Conservation (phyloP, 2,329 filamentous ascomycete species). For the Aspergillus pseudonomiae region DNA sequence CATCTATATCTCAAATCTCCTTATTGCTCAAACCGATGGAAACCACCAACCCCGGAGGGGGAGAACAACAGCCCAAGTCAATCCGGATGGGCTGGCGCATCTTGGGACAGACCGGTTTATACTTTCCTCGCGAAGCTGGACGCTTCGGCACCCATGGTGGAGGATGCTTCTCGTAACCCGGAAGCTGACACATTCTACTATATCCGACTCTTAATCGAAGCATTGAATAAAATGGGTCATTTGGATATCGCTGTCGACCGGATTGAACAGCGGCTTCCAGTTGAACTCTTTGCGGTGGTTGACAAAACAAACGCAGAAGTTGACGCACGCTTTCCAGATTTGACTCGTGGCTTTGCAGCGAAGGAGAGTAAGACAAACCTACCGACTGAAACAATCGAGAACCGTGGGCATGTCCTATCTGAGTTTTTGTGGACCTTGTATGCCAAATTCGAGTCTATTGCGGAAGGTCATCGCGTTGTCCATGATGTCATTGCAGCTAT, state of each 20-base stretch:
- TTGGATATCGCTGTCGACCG: constrained; percentile 85
- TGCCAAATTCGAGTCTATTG: constrained; percentile 95
- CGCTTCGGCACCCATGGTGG: constrained; percentile 62
- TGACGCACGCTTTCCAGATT: constrained; percentile 87
- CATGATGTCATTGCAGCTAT: constrained; percentile 91
- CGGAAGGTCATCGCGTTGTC: constrained; percentile 89
- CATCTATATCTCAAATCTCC: constrained; percentile 97
- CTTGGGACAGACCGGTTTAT: constrained; percentile 59
- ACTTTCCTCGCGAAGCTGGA: constrained; percentile 62
- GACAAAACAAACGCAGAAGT: constrained; percentile 95
- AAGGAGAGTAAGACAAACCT: constrained; percentile 58
- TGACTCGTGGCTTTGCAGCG: constrained; percentile 57
- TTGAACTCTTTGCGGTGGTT: constrained; percentile 90
- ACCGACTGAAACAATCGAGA: constrained; percentile 70
- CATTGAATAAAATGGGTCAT: constrained; percentile 84
- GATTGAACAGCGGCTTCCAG: constrained; percentile 88
- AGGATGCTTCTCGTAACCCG: constrained; percentile 90
- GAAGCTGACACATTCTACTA: constrained; percentile 96
- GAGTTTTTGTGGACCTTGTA: constrained; percentile 91
- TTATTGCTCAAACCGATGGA: constrained; percentile 96
- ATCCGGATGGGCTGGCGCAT: constrained; percentile 33
- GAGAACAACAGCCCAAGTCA: constrained; percentile 30
- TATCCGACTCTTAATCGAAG: constrained; percentile 82
- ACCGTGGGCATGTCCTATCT: constrained; percentile 82
- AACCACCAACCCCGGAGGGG: constrained; percentile 60